phyloP scores from a whole-genome alignment of 2,329 filamentous ascomycete species.

The Clarireedia hainanense region DNA sequence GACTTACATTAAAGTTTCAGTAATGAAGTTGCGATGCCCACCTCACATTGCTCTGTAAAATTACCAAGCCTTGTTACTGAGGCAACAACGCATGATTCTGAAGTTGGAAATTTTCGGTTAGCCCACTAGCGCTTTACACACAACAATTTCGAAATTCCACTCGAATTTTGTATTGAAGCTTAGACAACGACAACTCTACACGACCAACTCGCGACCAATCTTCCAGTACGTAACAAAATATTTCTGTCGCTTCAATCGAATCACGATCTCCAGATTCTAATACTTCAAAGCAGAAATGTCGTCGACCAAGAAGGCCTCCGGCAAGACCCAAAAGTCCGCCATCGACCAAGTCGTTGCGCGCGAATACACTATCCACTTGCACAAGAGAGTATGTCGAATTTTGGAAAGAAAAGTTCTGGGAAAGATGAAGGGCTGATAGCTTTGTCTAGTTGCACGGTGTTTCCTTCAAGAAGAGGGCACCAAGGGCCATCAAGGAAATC shows the following conservation, averaged over 20 bases:
- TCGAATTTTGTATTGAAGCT: not conserved
- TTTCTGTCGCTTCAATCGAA: conserved; percentile 6
- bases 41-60: not conserved
- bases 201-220: conserved; percentile 21
- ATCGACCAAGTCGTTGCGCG: conserved; percentile 98
- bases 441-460: conserved; percentile 79
- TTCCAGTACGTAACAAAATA: conserved; percentile 17
- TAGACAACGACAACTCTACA: conserved; percentile 17
- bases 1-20: not conserved
- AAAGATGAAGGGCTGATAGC: conserved; percentile 39
- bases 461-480: conserved; percentile 99
- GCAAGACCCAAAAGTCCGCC: conserved; percentile 76
- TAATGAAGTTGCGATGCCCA: not conserved
- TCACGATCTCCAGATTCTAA: conserved; percentile 2
- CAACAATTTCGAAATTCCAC: conserved; percentile 16
- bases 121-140: conserved; percentile 8
- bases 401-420: conserved; percentile 1
- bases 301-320: conserved; percentile 59
- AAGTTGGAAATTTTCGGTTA: conserved; percentile 5
- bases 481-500: conserved; percentile 99
- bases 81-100: not conserved
- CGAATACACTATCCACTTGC: conserved; percentile 99
- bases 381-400: conserved; percentile 83
- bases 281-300: conserved; percentile 46
- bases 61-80: not conserved